A percentile compares a stretch with the other conserved stretches of the same genome.
Conservation (phyloP, 164 flowering plant species). For the Tetrastigma voinierianum region DNA sequence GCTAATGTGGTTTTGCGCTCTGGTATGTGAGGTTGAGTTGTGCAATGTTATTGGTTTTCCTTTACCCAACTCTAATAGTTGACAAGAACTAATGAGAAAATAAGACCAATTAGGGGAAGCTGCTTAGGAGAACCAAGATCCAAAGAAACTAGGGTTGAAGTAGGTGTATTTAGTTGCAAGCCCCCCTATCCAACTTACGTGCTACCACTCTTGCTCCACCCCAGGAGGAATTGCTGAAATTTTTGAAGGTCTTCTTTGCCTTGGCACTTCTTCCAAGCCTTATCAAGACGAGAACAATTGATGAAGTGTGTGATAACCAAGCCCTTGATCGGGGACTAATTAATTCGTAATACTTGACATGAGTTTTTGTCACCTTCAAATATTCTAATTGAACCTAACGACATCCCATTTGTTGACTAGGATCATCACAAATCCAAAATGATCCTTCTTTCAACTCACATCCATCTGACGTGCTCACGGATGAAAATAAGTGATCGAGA, state of each 20-base stretch:
- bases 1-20: conserved; percentile 1
- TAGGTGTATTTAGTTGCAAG: not conserved
- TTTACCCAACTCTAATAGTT: not conserved
- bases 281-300: no score
- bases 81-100: not conserved
- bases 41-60: not conserved
- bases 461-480: conserved; percentile 14
- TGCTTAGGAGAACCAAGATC: conserved; percentile 13
- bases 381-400: not conserved
- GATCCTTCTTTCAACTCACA: no score
- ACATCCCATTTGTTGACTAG: conserved; percentile 1
- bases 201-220: conserved; percentile 7
- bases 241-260: not conserved
- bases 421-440: conserved; percentile 13
- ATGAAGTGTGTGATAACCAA: no score
- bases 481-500: conserved; percentile 12
- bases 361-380: conserved; percentile 6
- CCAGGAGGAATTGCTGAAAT: not conserved
- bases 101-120: not conserved
- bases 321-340: not conserved
- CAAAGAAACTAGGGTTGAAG: not conserved
- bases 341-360: conserved; percentile 1
- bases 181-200: not conserved
- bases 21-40: not conserved
- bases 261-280: conserved; percentile 3